Evolutionary conservation across 2,329 filamentous ascomycete genomes (phyloP).

Genomic region (Anisogramma anomala): DNA sequence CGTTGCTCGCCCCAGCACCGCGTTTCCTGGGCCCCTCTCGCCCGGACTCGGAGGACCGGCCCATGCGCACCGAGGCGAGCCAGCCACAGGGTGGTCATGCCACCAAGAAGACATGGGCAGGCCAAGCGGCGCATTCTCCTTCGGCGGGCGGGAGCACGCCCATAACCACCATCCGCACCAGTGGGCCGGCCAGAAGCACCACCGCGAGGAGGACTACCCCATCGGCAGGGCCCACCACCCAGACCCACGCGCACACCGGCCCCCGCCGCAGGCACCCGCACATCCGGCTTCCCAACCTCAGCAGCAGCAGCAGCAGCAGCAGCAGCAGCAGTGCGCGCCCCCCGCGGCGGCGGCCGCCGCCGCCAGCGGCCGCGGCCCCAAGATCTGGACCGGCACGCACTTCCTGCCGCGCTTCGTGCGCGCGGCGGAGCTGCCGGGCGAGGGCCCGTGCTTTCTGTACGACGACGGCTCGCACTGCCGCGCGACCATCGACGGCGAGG

Average conservation of each 20-base stretch:
- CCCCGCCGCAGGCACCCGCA: conserved; percentile 16
- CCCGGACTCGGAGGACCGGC: conserved; percentile 33
- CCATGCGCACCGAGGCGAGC: conserved; percentile 23
- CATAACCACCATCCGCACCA: conserved; percentile 20
- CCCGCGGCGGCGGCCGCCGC: conserved; percentile 28
- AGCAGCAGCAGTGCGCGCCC: conserved; percentile 1
- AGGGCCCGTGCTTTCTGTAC: conserved; percentile 76
- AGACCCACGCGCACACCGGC: conserved; percentile 19
- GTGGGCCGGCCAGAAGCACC: conserved; percentile 25
- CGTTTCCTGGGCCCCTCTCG: conserved; percentile 33
- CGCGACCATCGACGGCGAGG: conserved; percentile 72
- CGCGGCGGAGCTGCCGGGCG: conserved; percentile 58
- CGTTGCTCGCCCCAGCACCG: conserved; percentile 18
- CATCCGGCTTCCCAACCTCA: conserved; percentile 18
- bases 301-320: conserved; percentile 7
- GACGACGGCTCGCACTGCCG: conserved; percentile 76
- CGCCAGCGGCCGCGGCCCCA: conserved; percentile 52
- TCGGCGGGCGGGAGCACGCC: conserved; percentile 30
- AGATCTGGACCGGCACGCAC: conserved; percentile 58
- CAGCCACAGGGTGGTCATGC: conserved; percentile 26
- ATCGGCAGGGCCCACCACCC: conserved; percentile 14
- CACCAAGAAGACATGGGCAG: conserved; percentile 31
- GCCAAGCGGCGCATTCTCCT: conserved; percentile 34
- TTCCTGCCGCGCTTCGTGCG: conserved; percentile 55
- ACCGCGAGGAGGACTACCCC: conserved; percentile 19